Base-by-base conservation (phyloP, 257 asterid species). In the Nicotiana benthamiana region DNA sequence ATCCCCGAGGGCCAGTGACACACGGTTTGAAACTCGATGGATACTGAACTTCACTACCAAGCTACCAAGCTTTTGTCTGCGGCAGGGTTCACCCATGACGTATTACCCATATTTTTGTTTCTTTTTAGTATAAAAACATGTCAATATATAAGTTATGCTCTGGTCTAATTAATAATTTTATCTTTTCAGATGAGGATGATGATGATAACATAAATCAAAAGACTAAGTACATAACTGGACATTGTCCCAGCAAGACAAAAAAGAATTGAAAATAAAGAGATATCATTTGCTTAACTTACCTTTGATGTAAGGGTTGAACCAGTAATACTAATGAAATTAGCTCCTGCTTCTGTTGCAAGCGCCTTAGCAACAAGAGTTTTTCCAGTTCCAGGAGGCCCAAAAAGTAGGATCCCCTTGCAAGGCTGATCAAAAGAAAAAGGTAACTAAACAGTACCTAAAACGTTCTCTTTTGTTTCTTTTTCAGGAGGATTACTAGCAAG, bases 311-410 rank as follows among this genome's bases (percentile, higher is more conserved):
- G 97, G 28, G 99, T 88, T 28, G 99, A 96, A 85, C 99, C 99
- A 83, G 98, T 92, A 83, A 96, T 88, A 88, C 97, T 94, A 63
- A 96, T 94, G 87, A 96, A 96, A 85, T 92, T 96, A 68, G 98
- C 99, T 77, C 98, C 97, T 24, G 99, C 97, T 85, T 96, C 99
- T 8, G 99, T 96, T 74, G 99, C 99, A 82, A 94, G 97, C 1
- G 99, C 99, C 86, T 96, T 96, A 5, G 98, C 99, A 76, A 96
- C 87, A 84, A 96, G 99, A 63, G 99, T 96, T 88, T 96, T 96
- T 72, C 99, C 99, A 59, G 99, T 96, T 80, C 99, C 99, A 40
- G 99, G 99, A 76, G 99, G 99, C 15, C 99, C 99, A 84, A 96
- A 94, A 61, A 96, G 98, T 85, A 96, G 88, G 82, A 96, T 90